These are phyloP conservation scores for Pyrus pyrifolia DNA, from an alignment of 306 rosid species.

Conservation along the genomic window DNA sequence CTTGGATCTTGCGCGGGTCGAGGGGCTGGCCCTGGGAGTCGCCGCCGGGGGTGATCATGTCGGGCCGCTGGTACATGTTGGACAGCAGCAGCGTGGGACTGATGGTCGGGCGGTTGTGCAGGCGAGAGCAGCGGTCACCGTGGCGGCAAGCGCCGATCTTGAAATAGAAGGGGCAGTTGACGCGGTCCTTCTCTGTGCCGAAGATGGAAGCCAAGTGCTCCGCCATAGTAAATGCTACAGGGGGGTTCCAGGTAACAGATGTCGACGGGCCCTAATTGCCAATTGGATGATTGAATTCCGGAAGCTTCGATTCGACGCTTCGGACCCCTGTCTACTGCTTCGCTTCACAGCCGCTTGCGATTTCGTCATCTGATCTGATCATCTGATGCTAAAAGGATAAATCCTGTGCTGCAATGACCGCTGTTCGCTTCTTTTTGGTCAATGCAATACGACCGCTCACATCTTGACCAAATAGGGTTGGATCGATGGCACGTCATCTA, in stretches of 20 bases:
- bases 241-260: background rate
- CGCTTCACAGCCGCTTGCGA: too few relatives aligned
- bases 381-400: too few relatives aligned
- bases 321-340: too few relatives aligned
- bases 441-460: too few relatives aligned
- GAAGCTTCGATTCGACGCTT: background rate
- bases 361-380: too few relatives aligned
- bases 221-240: constrained; percentile 33
- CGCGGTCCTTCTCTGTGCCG: constrained; percentile 77
- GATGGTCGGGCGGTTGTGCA: constrained; percentile 57
- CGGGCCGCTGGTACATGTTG: constrained; percentile 73
- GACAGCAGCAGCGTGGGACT: constrained; percentile 65
- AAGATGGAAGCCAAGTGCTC: constrained; percentile 69
- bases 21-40: constrained; percentile 53
- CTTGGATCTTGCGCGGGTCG: constrained; percentile 51
- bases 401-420: too few relatives aligned
- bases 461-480: too few relatives aligned
- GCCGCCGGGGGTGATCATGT: constrained; percentile 66
- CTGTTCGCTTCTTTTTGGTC: too few relatives aligned
- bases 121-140: constrained; percentile 63
- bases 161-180: constrained; percentile 72
- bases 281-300: too few relatives aligned
- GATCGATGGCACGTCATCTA: too few relatives aligned
- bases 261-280: too few relatives aligned
- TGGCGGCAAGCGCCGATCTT: constrained; percentile 80